Evolutionary conservation across 2,329 filamentous ascomycete species (phyloP), one percentile per base, ranked within the genome.

Genomic region (Arthrinium phaeospermum): DNA sequence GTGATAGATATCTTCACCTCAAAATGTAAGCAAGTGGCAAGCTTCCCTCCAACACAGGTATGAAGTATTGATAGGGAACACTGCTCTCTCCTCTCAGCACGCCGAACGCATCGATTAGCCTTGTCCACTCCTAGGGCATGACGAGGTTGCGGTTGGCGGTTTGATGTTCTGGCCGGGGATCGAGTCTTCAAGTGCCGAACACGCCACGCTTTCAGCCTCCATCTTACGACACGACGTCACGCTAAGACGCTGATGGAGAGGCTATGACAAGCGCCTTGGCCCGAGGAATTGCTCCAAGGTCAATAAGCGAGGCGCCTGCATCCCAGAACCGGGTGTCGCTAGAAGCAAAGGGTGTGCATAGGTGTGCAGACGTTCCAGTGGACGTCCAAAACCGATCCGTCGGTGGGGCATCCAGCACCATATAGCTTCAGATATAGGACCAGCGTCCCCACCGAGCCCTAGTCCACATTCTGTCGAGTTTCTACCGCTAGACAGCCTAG

Each of bases 181-280:
- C 30, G 19, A n/a, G 22, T 64, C 19, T 19, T 14, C 34, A 64
- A 64, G 57, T 64, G 57, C 57, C 57, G 57, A 61, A 61, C 53
- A 61, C 34, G 53, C 53, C 53, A 61, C 53, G 19, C 27, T 34
- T 37, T 61, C 30, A 61, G 53, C 30, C 53, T 30, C 27, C 22
- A 22, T 61, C 30, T 19, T 61, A 61, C 53, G 53, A 61, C 53
- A 61, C 53, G 53, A 61, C 53, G 53, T 61, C 53, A 61, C 16
- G 30, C 53, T 61, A 61, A 61, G 53, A 61, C 7, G 10, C 27
- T 7, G 7, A 34, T 34, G 27, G 53, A 22, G 5, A 7, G 22
- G n/a, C 49, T 12, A 51, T 27, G 49, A 51, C 49, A 27, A 51
- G 27, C 30, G 16, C 53, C 53, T 61, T 34, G 53, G 27, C 19